Base-by-base conservation (phyloP, 1,139 yeast species). In the Trichomonascaceae sp. region DNA sequence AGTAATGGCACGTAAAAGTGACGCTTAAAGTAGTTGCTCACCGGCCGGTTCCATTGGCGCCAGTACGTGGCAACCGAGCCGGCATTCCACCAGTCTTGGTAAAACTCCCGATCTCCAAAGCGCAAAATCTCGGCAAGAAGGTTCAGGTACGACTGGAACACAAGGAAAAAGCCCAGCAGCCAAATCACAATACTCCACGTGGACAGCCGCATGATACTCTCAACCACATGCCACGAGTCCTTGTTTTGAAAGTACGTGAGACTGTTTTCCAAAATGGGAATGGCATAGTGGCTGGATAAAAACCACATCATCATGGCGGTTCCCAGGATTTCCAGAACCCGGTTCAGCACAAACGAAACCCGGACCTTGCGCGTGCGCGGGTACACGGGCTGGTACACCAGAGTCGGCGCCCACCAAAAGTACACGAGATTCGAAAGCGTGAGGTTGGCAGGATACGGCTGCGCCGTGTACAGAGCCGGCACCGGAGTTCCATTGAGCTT, bases 41-140 rank as follows among this genome's bases (percentile, higher is more conserved):
- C 77, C 0, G 82, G 81, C 37, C 64, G 61, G 53, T 76, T 76
- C 84, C 84, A 76, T 41, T 67, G 61, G 37, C 76, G 63, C 56
- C 81, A 71, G 56, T 70, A 76, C 37, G 75, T 72, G 8, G 74
- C 72, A 56, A 76, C 74, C 36, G 76, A 74, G 15, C 74, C 69
- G 34, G 80, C 71, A 37, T 76, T 72, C 84, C 84, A 76, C 82
- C 82, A 76, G 27, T 78, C 77, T 14, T 75, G 77, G 47, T 76
- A 76, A 52, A 76, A 76, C 38, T 73, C 76, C 27, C 84, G 65
- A 48, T 76, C 84, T 2, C 76, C 80, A 49, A 69, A 76, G 25
- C 65, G 48, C 35, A 72, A 68, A 28, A 75, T 49, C 48, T 76
- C 84, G 1, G 80, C 82, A 30, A 75, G 57, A 4, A 67, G 62